Conservation (phyloP, 1,139 yeast species). For the Diutina mesorugosa region DNA sequence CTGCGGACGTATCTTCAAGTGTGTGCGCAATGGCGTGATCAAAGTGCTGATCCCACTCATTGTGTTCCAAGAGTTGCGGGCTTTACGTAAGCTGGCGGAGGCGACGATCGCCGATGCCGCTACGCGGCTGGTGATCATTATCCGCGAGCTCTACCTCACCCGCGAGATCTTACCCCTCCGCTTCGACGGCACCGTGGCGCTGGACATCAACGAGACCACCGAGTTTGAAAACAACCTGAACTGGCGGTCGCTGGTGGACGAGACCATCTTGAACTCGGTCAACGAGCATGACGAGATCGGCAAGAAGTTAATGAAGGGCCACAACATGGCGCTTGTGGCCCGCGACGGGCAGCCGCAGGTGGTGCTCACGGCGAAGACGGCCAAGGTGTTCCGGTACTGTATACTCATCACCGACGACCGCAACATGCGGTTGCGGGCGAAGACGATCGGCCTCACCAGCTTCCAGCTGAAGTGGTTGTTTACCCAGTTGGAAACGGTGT, state of each 20-base stretch:
- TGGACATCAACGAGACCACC: conserved; percentile 40
- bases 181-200: conserved; percentile 44
- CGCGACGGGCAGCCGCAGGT: conserved; percentile 5
- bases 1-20: conserved; percentile 63
- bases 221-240: conserved; percentile 54
- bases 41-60: conserved; percentile 54
- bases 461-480: conserved; percentile 54
- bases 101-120: conserved; percentile 73
- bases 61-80: conserved; percentile 67
- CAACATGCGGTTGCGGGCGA: conserved; percentile 57
- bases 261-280: conserved; percentile 44
- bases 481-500: conserved; percentile 32
- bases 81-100: conserved; percentile 62
- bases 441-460: conserved; percentile 42
- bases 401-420: conserved; percentile 62
- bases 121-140: conserved; percentile 62
- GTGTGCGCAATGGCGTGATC: conserved; percentile 48
- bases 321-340: conserved; percentile 12
- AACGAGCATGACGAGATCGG: conserved; percentile 34
- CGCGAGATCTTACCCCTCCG: conserved; percentile 36
- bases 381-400: conserved; percentile 39
- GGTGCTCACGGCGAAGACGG: conserved; percentile 19
- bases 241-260: conserved; percentile 50
- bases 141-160: conserved; percentile 52
- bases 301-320: conserved; percentile 24